Percentiles rank a stretch among this genome's conserved stretches.
Evolutionary conservation across 768 basidiomycete genomes (phyloP).

Genomic region (Tricholoma bakamatsutake): DNA sequence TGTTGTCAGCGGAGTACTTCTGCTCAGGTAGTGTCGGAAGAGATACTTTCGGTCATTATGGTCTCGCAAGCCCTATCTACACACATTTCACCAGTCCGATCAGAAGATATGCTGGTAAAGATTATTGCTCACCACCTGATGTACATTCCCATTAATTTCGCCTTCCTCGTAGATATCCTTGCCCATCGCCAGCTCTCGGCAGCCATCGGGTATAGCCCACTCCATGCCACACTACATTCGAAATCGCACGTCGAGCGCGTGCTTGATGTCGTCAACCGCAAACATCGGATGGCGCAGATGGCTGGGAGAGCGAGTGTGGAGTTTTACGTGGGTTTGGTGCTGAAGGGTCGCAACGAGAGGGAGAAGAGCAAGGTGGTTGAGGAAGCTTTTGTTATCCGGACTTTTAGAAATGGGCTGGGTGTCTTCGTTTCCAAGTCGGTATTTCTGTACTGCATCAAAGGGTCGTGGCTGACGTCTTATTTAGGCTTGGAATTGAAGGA

Average conservation of each 20-base stretch:
- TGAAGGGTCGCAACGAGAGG: constrained; percentile 61
- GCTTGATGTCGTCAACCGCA: constrained; percentile 79
- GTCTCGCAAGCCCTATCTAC: constrained; percentile 94
- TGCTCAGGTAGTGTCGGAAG: constrained; percentile 89
- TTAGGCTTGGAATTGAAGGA: constrained; percentile 89
- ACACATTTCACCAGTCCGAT: constrained; percentile 99
- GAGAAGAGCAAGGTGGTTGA: constrained; percentile 49
- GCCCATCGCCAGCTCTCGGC: constrained; percentile 92
- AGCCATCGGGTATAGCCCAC: constrained; percentile 74
- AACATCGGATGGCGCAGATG: constrained; percentile 97
- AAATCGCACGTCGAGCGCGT: constrained; percentile 84
- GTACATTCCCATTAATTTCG: background rate
- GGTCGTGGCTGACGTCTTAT: background rate
- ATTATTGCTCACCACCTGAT: background rate
- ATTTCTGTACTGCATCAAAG: background rate
- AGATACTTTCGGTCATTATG: constrained; percentile 95
- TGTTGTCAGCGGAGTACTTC: constrained; percentile 98
- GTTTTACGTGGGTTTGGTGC: constrained; percentile 92
- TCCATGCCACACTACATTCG: constrained; percentile 86
- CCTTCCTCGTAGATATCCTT: constrained; percentile 63
- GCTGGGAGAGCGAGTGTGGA: constrained; percentile 95
- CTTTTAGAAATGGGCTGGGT: constrained; percentile 93
- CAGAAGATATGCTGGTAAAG: constrained; percentile 84
- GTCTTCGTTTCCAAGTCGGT: constrained; percentile 92
- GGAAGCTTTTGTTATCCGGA: constrained; percentile 89